Evolutionary conservation across 805 yeast genomes (phyloP).

Genomic region (Teunomyces kruisii): DNA sequence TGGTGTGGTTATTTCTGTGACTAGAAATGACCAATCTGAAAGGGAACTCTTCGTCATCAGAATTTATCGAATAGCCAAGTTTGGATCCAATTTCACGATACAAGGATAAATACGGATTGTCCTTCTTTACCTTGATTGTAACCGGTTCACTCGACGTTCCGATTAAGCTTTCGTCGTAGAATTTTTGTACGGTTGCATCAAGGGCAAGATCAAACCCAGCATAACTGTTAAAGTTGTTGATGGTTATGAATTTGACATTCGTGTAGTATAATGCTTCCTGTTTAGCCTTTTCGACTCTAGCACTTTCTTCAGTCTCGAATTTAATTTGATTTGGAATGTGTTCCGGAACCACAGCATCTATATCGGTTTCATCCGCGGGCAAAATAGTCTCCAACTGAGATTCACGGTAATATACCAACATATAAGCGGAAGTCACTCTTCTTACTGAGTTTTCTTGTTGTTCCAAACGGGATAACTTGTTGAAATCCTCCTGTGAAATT

Average conservation of each 20-base stretch:
- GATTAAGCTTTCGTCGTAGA: constrained; percentile 51
- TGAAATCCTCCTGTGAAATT: constrained; percentile 47
- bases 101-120: constrained; percentile 51
- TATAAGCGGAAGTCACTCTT: constrained; percentile 92
- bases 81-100: constrained; percentile 48
- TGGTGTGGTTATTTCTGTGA: constrained; percentile 68
- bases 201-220: constrained; percentile 78
- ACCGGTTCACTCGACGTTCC: constrained; percentile 49
- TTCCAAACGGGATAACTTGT: constrained; percentile 55
- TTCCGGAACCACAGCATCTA: constrained; percentile 45
- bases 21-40: constrained; percentile 66
- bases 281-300: constrained; percentile 53
- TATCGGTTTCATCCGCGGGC: constrained; percentile 54
- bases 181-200: constrained; percentile 47
- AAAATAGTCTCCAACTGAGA: constrained; percentile 56
- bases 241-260: constrained; percentile 56
- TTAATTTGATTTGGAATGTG: constrained; percentile 68
- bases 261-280: constrained; percentile 56
- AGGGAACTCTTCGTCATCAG: constrained; percentile 19
- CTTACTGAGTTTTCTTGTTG: constrained; percentile 62
- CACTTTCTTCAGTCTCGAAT: constrained; percentile 59
- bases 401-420: constrained; percentile 89
- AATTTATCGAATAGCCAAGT: constrained; percentile 35
- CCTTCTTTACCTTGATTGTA: constrained; percentile 53
- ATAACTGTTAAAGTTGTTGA: constrained; percentile 53